Evolutionary conservation across 306 rosid genomes (phyloP).

Genomic region (Cucurbita maxima): DNA sequence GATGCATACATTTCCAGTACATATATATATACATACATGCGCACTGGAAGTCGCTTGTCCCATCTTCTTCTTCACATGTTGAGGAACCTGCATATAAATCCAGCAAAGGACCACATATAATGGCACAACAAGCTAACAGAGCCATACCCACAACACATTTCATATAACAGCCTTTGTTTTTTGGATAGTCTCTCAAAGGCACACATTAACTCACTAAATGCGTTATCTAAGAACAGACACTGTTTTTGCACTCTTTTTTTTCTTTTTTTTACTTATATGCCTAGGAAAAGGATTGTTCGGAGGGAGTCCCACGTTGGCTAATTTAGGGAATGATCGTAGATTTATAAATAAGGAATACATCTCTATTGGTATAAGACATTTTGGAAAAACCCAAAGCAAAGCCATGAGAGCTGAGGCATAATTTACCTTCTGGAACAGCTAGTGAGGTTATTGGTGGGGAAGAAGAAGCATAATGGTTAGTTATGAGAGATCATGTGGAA

Average conservation of each 20-base stretch:
- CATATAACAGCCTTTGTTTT: constrained; percentile 13
- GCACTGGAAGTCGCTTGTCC: constrained; percentile 17
- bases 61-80: constrained; percentile 20
- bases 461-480: background rate
- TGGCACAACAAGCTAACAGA: constrained; percentile 1
- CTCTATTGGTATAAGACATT: too few relatives aligned
- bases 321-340: too few relatives aligned
- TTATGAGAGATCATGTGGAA: background rate
- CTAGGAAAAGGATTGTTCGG: too few relatives aligned
- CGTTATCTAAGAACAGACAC: background rate
- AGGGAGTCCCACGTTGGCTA: too few relatives aligned
- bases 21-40: background rate
- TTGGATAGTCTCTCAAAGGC: constrained; percentile 16
- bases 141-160: constrained; percentile 15
- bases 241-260: background rate
- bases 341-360: too few relatives aligned
- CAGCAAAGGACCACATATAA: constrained; percentile 9
- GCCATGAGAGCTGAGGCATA: too few relatives aligned
- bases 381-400: too few relatives aligned
- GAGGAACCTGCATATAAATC: constrained; percentile 6
- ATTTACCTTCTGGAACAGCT: background rate
- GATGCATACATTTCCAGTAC: background rate
- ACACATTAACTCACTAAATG: background rate
- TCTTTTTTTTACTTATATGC: background rate
- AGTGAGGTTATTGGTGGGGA: too few relatives aligned